Conservation (phyloP, 1,284 basidiomycete genomes). For the Cryptococcus sp. region DNA sequence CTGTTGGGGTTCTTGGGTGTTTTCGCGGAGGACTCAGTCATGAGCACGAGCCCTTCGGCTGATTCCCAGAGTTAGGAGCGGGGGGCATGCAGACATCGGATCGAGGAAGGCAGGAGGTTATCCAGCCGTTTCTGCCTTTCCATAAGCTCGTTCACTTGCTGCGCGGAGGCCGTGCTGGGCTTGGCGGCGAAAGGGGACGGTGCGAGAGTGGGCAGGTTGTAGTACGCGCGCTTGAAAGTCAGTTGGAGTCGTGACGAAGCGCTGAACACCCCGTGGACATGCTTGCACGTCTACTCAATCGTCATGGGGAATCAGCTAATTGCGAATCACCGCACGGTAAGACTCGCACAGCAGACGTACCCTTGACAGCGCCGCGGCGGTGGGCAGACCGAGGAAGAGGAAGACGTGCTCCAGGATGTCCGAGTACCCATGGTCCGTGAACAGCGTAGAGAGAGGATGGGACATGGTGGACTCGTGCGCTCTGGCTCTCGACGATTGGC, state of each 20-base stretch:
- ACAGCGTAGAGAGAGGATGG: no score
- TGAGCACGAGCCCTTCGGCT: not conserved
- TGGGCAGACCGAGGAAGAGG: no score
- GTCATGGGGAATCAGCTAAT: no score
- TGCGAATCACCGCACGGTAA: no score
- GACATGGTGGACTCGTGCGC: no score
- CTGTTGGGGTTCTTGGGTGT: not conserved
- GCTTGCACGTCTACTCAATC: not conserved
- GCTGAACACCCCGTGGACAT: constrained; percentile 4
- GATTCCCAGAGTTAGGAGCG: not conserved
- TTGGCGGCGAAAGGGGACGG: not conserved
- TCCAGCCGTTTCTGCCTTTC: not conserved
- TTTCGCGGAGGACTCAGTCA: not conserved
- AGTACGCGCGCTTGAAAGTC: not conserved
- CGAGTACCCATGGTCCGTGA: no score
- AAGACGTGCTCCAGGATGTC: no score
- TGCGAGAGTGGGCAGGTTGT: not conserved
- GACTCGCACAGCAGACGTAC: no score
- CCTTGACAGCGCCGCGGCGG: no score
- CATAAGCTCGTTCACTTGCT: constrained; percentile 1
- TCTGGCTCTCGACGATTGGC: no score
- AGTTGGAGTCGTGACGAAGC: constrained; percentile 7
- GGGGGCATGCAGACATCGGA: constrained; percentile 8
- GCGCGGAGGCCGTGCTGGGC: not conserved
- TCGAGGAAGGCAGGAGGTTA: constrained; percentile 1